Conservation (phyloP, 2,329 filamentous ascomycete species). For the Fusarium falciforme region DNA sequence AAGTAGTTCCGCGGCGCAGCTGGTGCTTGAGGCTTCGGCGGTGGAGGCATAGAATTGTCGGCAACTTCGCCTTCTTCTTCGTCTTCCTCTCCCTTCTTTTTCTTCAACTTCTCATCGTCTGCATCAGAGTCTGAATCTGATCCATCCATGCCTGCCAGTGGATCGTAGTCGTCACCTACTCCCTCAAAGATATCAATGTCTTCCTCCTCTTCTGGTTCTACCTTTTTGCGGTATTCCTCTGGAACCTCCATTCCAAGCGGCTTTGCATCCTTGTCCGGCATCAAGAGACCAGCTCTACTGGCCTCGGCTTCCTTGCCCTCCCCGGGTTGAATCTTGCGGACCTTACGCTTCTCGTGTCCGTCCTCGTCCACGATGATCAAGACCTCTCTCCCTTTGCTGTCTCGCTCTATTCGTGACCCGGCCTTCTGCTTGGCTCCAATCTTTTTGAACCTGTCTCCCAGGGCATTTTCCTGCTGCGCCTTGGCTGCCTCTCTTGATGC, state of each 20-base stretch:
- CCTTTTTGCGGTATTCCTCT: conserved; percentile 64
- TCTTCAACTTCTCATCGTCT: conserved; percentile 50
- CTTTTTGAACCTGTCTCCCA: conserved; percentile 73
- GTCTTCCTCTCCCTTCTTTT: conserved; percentile 31
- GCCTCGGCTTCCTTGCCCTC: conserved; percentile 51
- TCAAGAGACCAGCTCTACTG: conserved; percentile 58
- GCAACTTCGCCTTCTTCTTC: conserved; percentile 35
- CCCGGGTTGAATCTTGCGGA: conserved; percentile 63
- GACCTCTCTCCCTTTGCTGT: conserved; percentile 71
- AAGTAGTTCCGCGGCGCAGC: conserved; percentile 69
- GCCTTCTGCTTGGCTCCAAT: conserved; percentile 67
- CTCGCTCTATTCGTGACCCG: conserved; percentile 69
- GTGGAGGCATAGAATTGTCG: conserved; percentile 57
- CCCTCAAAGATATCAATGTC: conserved; percentile 75
- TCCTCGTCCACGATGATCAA: conserved; percentile 75
- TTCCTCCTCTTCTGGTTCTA: conserved; percentile 61
- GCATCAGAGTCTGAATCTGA: conserved; percentile 60
- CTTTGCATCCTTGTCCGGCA: conserved; percentile 66
- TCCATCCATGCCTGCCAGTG: conserved; percentile 67
- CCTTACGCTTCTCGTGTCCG: conserved; percentile 73
- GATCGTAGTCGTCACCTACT: conserved; percentile 75
- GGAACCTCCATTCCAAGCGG: conserved; percentile 75
- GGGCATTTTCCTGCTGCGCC: conserved; percentile 59
- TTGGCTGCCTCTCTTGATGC: conserved; percentile 71
- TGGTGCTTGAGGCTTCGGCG: conserved; percentile 54